Conservation (phyloP, 768 basidiomycete species). For the Plicaturopsis crispa region DNA sequence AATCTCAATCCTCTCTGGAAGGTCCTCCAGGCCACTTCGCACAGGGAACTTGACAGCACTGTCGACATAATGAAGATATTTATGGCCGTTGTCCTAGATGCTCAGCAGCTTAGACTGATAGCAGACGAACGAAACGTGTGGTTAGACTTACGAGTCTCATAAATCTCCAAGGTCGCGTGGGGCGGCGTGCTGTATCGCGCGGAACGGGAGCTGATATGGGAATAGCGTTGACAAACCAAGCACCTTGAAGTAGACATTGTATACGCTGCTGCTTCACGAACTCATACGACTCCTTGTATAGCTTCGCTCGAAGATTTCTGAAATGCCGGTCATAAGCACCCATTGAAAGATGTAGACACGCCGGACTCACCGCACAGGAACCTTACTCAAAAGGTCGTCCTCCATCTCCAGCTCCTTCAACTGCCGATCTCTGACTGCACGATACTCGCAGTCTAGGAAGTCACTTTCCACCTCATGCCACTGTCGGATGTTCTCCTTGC, state of each 20-base stretch:
- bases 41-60: slow-evolving; percentile 74
- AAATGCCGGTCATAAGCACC: slow-evolving; percentile 6
- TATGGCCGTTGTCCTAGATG: slow-evolving; percentile 65
- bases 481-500: slow-evolving; percentile 61
- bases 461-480: slow-evolving; percentile 85
- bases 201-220: slow-evolving; percentile 33
- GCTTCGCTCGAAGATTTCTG: slow-evolving; percentile 76
- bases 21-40: slow-evolving; percentile 76
- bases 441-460: slow-evolving; percentile 77
- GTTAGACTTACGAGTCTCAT: slow-evolving; percentile 60
- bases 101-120: slow-evolving; percentile 4
- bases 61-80: slow-evolving; percentile 82
- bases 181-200: slow-evolving; percentile 47
- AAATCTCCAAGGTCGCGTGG: slow-evolving; percentile 74
- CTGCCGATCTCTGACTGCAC: slow-evolving; percentile 78
- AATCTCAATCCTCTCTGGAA: slow-evolving; percentile 82
- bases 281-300: slow-evolving; percentile 86
- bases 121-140: background rate
- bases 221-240: slow-evolving; percentile 86
- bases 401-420: slow-evolving; percentile 87
- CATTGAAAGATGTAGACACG: slow-evolving; percentile 1
- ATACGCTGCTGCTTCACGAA: slow-evolving; percentile 87
- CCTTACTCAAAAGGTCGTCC: slow-evolving; percentile 80
- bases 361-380: slow-evolving; percentile 67
- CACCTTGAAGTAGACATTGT: slow-evolving; percentile 80